These are phyloP conservation scores for Aleurites moluccanus DNA, from an alignment of 441 rosid genomes.

Conservation along the genomic window DNA sequence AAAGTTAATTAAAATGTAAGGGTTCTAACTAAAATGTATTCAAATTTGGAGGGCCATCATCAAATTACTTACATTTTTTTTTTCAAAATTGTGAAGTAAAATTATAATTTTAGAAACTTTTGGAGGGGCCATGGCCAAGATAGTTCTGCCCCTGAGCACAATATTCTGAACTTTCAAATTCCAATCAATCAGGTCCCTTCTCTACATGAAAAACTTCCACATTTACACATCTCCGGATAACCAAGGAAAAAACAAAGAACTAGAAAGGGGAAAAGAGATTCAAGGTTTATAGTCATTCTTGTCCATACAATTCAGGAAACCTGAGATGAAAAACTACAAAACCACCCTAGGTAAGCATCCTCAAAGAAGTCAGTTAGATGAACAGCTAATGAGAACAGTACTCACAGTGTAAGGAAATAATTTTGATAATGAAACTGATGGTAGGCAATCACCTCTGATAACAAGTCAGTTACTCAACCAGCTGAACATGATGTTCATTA, in stretches of 20 bases:
- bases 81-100: no score
- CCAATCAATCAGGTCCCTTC: no score
- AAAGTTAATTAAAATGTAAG: no score
- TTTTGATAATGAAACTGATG: background rate
- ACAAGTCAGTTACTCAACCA: background rate
- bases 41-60: no score
- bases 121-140: no score
- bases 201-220: background rate
- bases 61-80: no score
- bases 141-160: no score
- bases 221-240: background rate
- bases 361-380: background rate
- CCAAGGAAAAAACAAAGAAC: background rate
- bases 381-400: background rate
- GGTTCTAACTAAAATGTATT: no score
- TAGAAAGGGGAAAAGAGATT: background rate
- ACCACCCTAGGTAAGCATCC: background rate
- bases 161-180: no score
- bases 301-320: background rate
- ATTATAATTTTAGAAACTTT: no score
- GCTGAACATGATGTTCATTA: background rate
- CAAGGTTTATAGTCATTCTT: background rate
- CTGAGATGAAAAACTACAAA: background rate
- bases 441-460: background rate
- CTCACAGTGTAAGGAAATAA: background rate